Percentiles rank a stretch among this genome's conserved stretches.
These are phyloP conservation scores for Knoxdaviesia proteae DNA, from an alignment of 2,329 filamentous ascomycete species.

Conservation along the genomic window DNA sequence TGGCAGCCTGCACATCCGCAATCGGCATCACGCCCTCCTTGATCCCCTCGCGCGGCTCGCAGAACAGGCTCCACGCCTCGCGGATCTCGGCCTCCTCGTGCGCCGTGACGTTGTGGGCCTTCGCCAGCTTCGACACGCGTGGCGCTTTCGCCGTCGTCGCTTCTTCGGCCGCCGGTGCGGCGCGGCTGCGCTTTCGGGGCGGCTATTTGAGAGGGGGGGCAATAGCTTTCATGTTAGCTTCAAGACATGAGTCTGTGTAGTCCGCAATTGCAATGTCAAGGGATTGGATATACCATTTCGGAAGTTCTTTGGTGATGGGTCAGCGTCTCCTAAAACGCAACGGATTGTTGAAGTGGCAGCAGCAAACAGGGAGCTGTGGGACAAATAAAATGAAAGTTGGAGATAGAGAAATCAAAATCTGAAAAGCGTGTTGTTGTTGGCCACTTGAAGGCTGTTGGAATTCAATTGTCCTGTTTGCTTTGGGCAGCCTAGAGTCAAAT, in stretches of 20 bases:
- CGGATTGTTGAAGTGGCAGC: background rate
- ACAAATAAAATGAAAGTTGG: background rate
- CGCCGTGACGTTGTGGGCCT: slow-evolving; percentile 69
- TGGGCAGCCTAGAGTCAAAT: background rate
- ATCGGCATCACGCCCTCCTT: slow-evolving; percentile 51
- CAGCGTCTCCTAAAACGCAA: background rate
- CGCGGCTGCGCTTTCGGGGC: slow-evolving; percentile 28
- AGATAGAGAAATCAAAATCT: background rate
- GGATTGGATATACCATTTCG: background rate
- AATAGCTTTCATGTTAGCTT: background rate
- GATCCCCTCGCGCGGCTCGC: slow-evolving; percentile 47
- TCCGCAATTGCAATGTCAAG: too few species aligned
- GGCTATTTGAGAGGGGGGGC: slow-evolving; percentile 8
- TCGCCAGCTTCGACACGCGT: slow-evolving; percentile 72
- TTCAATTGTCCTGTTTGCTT: background rate
- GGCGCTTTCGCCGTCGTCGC: slow-evolving; percentile 12
- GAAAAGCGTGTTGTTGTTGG: background rate
- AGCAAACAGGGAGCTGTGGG: background rate
- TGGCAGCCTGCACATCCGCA: slow-evolving; percentile 46
- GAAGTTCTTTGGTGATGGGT: background rate
- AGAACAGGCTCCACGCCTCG: slow-evolving; percentile 74
- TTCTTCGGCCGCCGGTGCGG: slow-evolving; percentile 12
- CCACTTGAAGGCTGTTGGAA: background rate
- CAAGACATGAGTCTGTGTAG: background rate
- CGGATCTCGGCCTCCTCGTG: slow-evolving; percentile 77